phyloP scores from a whole-genome alignment of 805 yeast genomes.

The Schizosaccharomyces octosporus region DNA sequence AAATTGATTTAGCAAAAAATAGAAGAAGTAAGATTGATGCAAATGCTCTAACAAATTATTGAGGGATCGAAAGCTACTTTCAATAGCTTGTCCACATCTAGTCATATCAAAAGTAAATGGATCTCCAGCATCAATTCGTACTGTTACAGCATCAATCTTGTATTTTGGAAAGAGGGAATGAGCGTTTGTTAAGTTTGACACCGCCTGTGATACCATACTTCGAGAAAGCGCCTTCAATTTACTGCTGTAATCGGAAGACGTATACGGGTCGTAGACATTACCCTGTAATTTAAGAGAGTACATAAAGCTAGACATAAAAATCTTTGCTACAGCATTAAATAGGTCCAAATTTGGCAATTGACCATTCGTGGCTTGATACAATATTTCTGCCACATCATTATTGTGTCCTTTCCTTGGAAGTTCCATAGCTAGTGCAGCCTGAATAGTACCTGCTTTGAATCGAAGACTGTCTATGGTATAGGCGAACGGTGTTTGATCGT shows the following conservation, averaged over 20 bases:
- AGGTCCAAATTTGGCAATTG: slow-evolving; percentile 85
- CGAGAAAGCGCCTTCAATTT: slow-evolving; percentile 33
- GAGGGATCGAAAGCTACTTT: slow-evolving; percentile 65
- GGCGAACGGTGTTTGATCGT: slow-evolving; percentile 21
- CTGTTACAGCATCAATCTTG: slow-evolving; percentile 75
- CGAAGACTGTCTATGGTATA: slow-evolving; percentile 21
- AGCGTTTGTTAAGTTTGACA: slow-evolving; percentile 58
- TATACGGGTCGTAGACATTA: slow-evolving; percentile 16
- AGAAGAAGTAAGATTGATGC: slow-evolving; percentile 90
- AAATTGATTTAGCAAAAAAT: slow-evolving; percentile 52
- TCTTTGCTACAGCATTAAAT: slow-evolving; percentile 52
- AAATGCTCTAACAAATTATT: slow-evolving; percentile 84
- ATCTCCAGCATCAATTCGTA: slow-evolving; percentile 27
- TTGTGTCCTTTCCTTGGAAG: slow-evolving; percentile 37
- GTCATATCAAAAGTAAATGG: background rate
- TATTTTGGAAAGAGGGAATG: slow-evolving; percentile 51
- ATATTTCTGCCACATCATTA: slow-evolving; percentile 27
- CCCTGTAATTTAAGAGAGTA: slow-evolving; percentile 44
- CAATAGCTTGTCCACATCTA: slow-evolving; percentile 73
- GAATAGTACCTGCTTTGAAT: slow-evolving; percentile 78
- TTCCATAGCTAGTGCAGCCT: slow-evolving; percentile 70
- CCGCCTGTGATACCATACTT: slow-evolving; percentile 45
- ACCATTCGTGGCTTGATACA: slow-evolving; percentile 78
- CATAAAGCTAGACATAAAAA: slow-evolving; percentile 46
- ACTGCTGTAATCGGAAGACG: slow-evolving; percentile 20